phyloP scores from a whole-genome alignment of 768 basidiomycete species.

The Hysterangium stoloniferum region DNA sequence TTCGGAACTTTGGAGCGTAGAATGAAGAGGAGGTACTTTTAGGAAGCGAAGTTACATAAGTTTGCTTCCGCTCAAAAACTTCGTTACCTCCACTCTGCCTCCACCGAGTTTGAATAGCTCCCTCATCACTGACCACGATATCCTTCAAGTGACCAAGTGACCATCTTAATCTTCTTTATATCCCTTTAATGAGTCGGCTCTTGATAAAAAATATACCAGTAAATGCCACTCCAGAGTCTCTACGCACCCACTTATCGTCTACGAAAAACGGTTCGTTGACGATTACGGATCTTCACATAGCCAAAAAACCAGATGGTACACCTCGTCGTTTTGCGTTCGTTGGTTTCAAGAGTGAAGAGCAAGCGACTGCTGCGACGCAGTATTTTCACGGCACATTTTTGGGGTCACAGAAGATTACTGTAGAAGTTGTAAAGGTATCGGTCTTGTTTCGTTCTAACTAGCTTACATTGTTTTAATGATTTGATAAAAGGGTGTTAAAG shows the following conservation, averaged over 20 bases:
- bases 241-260: constrained; percentile 58
- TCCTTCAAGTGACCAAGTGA: not conserved
- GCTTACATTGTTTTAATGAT: constrained; percentile 4
- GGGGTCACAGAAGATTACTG: constrained; percentile 68
- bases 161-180: too few species aligned
- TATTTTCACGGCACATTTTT: constrained; percentile 87
- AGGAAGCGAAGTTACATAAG: not conserved
- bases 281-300: constrained; percentile 83
- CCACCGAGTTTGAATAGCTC: not conserved
- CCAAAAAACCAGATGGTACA: constrained; percentile 67
- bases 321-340: constrained; percentile 88
- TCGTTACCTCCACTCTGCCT: not conserved
- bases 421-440: constrained; percentile 71
- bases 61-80: constrained; percentile 3
- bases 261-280: constrained; percentile 49
- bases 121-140: not conserved
- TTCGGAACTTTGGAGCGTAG: constrained; percentile 11
- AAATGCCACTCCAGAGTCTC: constrained; percentile 54
- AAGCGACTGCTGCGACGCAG: constrained; percentile 64
- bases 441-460: constrained; percentile 10
- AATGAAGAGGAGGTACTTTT: not conserved
- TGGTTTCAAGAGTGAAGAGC: constrained; percentile 75
- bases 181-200: constrained; percentile 61
- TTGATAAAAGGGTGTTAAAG: constrained; percentile 51
- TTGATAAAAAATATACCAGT: constrained; percentile 76